A percentile compares a stretch with the other conserved stretches of the same genome.
Evolutionary conservation across 495 filamentous ascomycete genomes (phyloP).

Genomic region (Bacidia gigantensis): DNA sequence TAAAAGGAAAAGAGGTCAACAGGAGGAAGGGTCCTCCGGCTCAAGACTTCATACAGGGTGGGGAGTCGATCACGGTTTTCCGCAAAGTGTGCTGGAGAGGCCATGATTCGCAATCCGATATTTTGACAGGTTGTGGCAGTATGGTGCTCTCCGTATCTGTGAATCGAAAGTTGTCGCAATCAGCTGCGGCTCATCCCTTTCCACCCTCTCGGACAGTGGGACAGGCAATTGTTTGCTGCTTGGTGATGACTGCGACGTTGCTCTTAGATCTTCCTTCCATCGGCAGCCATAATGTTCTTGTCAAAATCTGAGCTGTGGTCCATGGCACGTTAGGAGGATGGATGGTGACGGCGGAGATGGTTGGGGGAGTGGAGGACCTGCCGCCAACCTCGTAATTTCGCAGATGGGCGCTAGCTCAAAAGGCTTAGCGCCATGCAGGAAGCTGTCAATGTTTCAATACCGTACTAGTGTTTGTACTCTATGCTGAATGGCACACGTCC

Average conservation of each 20-base stretch:
- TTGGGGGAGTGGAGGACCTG: too few relatives aligned
- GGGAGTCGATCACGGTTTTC: constrained; percentile 65
- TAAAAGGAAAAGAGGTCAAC: constrained; percentile 98
- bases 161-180: not conserved
- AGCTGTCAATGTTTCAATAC: not conserved
- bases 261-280: not conserved
- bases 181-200: not conserved
- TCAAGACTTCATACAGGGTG: constrained; percentile 88
- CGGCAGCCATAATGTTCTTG: not conserved
- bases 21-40: constrained; percentile 75
- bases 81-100: constrained; percentile 15
- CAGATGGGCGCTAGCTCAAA: not conserved
- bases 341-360: too few relatives aligned
- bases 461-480: not conserved
- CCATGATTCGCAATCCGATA: too few relatives aligned
- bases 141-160: not conserved
- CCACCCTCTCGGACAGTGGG: not conserved
- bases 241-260: not conserved
- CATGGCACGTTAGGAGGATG: not conserved
- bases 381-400: not conserved
- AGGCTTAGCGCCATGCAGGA: not conserved
- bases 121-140: not conserved
- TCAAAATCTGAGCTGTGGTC: too few relatives aligned
- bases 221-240: not conserved
- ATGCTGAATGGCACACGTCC: too few relatives aligned